These are phyloP conservation scores for Physcomitrium patens DNA, from an alignment of 225 moss, liverwort and hornwort species.

Conservation along the genomic window DNA sequence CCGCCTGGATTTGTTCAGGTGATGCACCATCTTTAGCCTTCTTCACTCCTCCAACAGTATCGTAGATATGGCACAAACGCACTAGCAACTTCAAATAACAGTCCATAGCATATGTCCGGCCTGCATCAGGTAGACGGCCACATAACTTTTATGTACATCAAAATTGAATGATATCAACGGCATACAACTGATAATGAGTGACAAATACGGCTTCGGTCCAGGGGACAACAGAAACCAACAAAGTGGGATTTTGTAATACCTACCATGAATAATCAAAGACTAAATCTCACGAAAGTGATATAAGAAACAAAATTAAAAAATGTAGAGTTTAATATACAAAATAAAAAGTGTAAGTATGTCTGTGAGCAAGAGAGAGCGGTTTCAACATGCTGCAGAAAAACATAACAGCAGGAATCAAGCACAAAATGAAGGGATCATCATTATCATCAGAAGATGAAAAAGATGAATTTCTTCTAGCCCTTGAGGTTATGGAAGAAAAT, in stretches of 20 bases:
- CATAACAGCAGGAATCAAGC: slow-evolving; percentile 20
- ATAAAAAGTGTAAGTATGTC: too few relatives aligned
- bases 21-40: slow-evolving; percentile 91
- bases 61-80: slow-evolving; percentile 87
- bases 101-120: slow-evolving; percentile 90
- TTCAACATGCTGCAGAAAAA: slow-evolving; percentile 3
- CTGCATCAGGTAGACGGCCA: slow-evolving; percentile 33
- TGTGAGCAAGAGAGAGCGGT: too few relatives aligned
- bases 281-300: neutral
- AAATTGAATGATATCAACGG: neutral
- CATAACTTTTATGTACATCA: slow-evolving; percentile 24
- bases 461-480: neutral
- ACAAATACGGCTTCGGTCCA: neutral
- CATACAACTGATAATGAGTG: neutral
- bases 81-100: slow-evolving; percentile 93
- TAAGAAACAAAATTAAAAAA: too few relatives aligned
- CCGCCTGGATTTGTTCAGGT: slow-evolving; percentile 85
- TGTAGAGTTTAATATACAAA: too few relatives aligned
- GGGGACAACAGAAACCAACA: neutral
- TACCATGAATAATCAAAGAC: neutral
- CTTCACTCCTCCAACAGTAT: slow-evolving; percentile 83
- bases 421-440: neutral
- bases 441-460: neutral
- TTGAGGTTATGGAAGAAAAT: neutral
- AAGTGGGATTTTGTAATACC: slow-evolving; percentile 11